Evolutionary conservation across 1,284 basidiomycete species (phyloP).

Genomic region (Prillingera fragicola): DNA sequence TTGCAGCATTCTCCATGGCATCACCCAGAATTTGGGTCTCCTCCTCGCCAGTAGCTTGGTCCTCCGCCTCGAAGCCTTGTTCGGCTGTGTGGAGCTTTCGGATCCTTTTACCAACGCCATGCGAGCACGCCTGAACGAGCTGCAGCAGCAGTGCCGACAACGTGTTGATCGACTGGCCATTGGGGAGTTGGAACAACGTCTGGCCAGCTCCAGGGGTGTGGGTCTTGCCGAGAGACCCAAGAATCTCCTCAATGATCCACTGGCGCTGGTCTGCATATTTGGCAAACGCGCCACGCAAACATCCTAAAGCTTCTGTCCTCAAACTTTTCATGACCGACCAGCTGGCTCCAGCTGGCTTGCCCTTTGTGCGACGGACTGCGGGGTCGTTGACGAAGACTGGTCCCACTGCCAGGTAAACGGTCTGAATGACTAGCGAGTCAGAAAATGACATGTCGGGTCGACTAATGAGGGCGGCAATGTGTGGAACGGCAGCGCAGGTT

Average conservation of each 20-base stretch:
- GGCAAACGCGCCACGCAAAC: conserved; percentile 83
- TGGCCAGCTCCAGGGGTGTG: conserved; percentile 82
- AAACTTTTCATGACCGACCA: conserved; percentile 63
- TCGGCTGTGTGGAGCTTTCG: conserved; percentile 53
- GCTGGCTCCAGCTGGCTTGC: conserved; percentile 52
- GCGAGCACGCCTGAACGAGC: conserved; percentile 88
- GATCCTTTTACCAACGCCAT: conserved; percentile 56
- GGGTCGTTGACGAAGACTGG: conserved; percentile 82
- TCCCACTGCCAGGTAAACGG: conserved; percentile 83
- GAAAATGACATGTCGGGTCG: conserved; percentile 63
- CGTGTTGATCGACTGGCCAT: conserved; percentile 71
- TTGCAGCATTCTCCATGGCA: conserved; percentile 63
- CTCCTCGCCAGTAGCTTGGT: conserved; percentile 5
- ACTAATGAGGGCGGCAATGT: conserved; percentile 44
- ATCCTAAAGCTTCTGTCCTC: conserved; percentile 69
- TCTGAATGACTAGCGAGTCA: conserved; percentile 79
- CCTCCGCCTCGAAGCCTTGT: conserved; percentile 53
- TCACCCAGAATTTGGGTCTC: conserved; percentile 13
- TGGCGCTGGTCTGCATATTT: conserved; percentile 80
- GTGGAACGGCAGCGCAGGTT: conserved; percentile 51
- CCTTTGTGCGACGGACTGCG: conserved; percentile 45
- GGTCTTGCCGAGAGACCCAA: conserved; percentile 79
- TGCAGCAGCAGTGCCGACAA: conserved; percentile 87
- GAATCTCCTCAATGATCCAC: conserved; percentile 95
- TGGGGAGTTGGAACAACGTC: conserved; percentile 64